Conservation (phyloP, 2,329 filamentous ascomycete species). For the Verticillium albo-atrum region DNA sequence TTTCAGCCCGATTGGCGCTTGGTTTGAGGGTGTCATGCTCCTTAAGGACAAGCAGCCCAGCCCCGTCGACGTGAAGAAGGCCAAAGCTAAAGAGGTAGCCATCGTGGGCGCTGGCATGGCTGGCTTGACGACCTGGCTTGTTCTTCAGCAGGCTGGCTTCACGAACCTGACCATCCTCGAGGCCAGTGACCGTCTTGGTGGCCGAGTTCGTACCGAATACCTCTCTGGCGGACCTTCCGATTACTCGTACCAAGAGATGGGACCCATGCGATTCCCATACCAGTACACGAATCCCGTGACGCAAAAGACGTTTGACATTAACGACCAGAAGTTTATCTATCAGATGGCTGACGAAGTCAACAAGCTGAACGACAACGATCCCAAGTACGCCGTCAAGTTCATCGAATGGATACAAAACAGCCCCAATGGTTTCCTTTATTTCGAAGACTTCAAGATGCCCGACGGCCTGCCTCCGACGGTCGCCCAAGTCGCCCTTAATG, state of each 20-base stretch:
- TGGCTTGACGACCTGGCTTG: constrained; percentile 55
- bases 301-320: constrained; percentile 55
- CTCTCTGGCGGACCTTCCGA: constrained; percentile 53
- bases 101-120: constrained; percentile 65
- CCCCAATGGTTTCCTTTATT: constrained; percentile 48
- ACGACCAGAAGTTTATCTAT: constrained; percentile 61
- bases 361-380: constrained; percentile 47
- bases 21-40: constrained; percentile 62
- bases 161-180: constrained; percentile 60
- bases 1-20: constrained; percentile 47
- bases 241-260: constrained; percentile 65
- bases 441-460: constrained; percentile 40
- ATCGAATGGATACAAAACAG: constrained; percentile 58
- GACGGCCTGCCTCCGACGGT: constrained; percentile 49
- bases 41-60: constrained; percentile 50
- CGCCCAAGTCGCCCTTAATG: constrained; percentile 40
- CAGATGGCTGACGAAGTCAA: constrained; percentile 59
- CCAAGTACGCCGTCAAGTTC: constrained; percentile 50
- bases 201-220: constrained; percentile 60
- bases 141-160: constrained; percentile 48
- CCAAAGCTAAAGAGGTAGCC: constrained; percentile 55
- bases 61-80: constrained; percentile 44
- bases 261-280: constrained; percentile 61
- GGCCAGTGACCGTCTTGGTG: constrained; percentile 55
- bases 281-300: constrained; percentile 42